phyloP scores from a whole-genome alignment of 306 rosid genomes.

The Citrullus amarus region DNA sequence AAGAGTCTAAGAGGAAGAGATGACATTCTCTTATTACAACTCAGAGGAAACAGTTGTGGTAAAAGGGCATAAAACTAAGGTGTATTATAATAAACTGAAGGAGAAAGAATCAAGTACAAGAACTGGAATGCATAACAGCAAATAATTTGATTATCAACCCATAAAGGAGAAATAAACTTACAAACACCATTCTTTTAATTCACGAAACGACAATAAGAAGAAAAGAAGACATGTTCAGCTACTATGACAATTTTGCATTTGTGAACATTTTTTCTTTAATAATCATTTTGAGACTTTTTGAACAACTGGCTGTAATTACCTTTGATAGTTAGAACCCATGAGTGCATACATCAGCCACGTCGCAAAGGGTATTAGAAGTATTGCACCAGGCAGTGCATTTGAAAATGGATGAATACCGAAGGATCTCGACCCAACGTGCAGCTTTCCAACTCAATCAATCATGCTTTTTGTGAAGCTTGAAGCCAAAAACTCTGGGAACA shows the following conservation, averaged over 20 bases:
- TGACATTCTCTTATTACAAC: background rate
- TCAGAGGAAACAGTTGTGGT: background rate
- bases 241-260: slow-evolving; percentile 17
- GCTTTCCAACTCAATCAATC: slow-evolving; percentile 18
- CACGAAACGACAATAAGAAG: slow-evolving; percentile 21
- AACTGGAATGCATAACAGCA: background rate
- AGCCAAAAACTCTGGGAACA: slow-evolving; percentile 80
- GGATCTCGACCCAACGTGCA: slow-evolving; percentile 14
- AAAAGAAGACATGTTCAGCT: slow-evolving; percentile 12
- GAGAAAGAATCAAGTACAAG: slow-evolving; percentile 1
- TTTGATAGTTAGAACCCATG: slow-evolving; percentile 9
- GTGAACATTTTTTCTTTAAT: slow-evolving; percentile 20
- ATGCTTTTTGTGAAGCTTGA: slow-evolving; percentile 69
- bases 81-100: background rate
- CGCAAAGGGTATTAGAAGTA: background rate
- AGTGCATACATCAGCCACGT: background rate
- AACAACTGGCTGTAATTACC: slow-evolving; percentile 18
- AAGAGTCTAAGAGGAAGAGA: background rate
- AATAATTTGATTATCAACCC: slow-evolving; percentile 10
- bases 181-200: slow-evolving; percentile 29
- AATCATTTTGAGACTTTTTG: slow-evolving; percentile 15
- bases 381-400: background rate
- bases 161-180: slow-evolving; percentile 17
- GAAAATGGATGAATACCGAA: slow-evolving; percentile 10
- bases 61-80: background rate